phyloP scores from a whole-genome alignment of 352 stramenopile species.

The Phytophthora cryptogea region DNA sequence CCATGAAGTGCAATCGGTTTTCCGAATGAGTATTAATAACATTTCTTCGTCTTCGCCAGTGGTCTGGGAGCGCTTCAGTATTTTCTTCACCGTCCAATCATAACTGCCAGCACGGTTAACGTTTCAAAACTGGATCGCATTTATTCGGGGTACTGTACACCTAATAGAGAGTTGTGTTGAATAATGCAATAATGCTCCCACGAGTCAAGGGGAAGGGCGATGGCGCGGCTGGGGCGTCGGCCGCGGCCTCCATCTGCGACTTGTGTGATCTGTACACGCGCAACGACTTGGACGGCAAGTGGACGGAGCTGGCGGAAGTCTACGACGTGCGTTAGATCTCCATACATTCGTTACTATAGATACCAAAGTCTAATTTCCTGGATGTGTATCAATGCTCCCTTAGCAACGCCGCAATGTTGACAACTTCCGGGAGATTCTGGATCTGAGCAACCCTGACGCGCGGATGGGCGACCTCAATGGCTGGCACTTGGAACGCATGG shows the following conservation, averaged over 20 bases:
- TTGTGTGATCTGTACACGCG: slow-evolving; percentile 74
- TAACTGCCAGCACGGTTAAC: slow-evolving; percentile 3
- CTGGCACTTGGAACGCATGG: slow-evolving; percentile 86
- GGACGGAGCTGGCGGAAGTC: slow-evolving; percentile 63
- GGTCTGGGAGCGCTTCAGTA: slow-evolving; percentile 8
- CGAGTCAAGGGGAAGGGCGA: slow-evolving; percentile 39
- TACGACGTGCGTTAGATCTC: slow-evolving; percentile 61
- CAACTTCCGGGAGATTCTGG: slow-evolving; percentile 76
- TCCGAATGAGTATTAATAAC: slow-evolving; percentile 9
- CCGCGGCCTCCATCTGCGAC: slow-evolving; percentile 43
- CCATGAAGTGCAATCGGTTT: slow-evolving; percentile 23
- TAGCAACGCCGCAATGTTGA: slow-evolving; percentile 82
- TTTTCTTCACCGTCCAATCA: slow-evolving; percentile 8
- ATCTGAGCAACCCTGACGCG: slow-evolving; percentile 60
- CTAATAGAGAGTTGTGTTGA: no score
- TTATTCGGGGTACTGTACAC: no score
- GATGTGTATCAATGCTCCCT: neutral
- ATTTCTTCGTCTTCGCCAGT: slow-evolving; percentile 1
- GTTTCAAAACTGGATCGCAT: no score
- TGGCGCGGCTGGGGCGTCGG: slow-evolving; percentile 14
- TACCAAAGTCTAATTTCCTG: neutral
- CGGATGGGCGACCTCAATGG: slow-evolving; percentile 69
- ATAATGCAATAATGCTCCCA: slow-evolving; percentile 21
- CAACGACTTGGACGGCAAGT: slow-evolving; percentile 68
- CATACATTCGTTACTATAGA: neutral